Base-by-base conservation (phyloP, 164 flowering plant genomes). In the Umbilicus rupestris region DNA sequence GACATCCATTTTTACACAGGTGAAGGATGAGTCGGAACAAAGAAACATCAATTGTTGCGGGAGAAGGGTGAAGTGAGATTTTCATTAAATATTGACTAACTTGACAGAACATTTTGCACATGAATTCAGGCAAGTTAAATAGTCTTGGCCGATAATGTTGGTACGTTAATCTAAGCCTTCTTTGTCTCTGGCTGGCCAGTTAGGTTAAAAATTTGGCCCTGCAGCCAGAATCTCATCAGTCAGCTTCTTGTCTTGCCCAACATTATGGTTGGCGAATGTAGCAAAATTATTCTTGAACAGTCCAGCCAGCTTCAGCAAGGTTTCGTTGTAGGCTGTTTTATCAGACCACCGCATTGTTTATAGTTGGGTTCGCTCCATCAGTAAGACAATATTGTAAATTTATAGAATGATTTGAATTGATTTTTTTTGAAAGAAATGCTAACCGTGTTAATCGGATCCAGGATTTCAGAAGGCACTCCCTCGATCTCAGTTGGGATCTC, bases 401-500 rank as follows among this genome's bases (percentile, higher is more conserved):
- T 2, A 22, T 49, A 6, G 22, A 46, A 46, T 17, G 6, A 30
- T 52, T 24, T 11, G 14, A 12, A 19, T n/a, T n/a, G n/a, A n/a
- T n/a, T n/a, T n/a, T n/a, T n/a, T n/a, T n/a, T n/a, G n/a, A 33
- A 17, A 33, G 24, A 41, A 26, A 52, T 30, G 80, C 96, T 85
- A 11, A 91, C 99, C 22, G 90, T 80, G 82, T 92, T 91, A 24
- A 77, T 72, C 35, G 99, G 96, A 68, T 90, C 83, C 24, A 95
- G 80, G 33, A 95, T 90, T 64, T 95, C 96, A 3, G 96, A 80
- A 62, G 99, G 97, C 66, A 95, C 89, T n/a, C 90, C 99, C 30
- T 89, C 96, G n/a, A 95, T 62, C 70, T 73, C 83, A 15, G 76
- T 80, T 0, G 99, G 99, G 68, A 87, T 91, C 69, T 94, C 92